Conservation (phyloP, 371 early-diverging fungal species). For the Nematocida minor region DNA sequence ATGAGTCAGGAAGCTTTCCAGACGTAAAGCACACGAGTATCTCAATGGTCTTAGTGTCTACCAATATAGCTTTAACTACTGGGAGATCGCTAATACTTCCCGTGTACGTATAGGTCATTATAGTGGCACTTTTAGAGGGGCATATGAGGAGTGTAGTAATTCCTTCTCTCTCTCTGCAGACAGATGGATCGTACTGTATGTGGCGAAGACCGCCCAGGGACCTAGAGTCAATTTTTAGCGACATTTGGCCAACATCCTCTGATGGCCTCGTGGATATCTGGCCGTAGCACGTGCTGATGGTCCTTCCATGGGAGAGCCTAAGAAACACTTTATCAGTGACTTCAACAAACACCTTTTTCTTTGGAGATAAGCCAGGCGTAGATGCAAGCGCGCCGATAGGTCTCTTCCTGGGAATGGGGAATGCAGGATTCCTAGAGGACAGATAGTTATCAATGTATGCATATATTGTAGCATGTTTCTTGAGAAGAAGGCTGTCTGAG, state of each 20-base stretch:
- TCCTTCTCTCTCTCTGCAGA: slow-evolving; percentile 39
- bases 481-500: background rate
- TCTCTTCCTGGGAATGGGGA: slow-evolving; percentile 41
- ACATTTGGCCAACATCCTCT: slow-evolving; percentile 32
- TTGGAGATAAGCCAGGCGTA: background rate
- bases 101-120: slow-evolving; percentile 31
- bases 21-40: slow-evolving; percentile 25
- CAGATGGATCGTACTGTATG: slow-evolving; percentile 28
- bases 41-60: slow-evolving; percentile 48
- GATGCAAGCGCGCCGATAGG: background rate
- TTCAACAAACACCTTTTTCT: slow-evolving; percentile 45
- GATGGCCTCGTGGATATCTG: slow-evolving; percentile 23
- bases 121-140: slow-evolving; percentile 20
- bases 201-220: slow-evolving; percentile 30
- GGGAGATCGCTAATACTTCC: slow-evolving; percentile 35
- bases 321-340: slow-evolving; percentile 28
- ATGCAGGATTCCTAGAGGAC: slow-evolving; percentile 34
- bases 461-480: slow-evolving; percentile 44
- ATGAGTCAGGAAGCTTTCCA: slow-evolving; percentile 13
- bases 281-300: slow-evolving; percentile 15
- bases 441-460: slow-evolving; percentile 51
- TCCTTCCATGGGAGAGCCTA: slow-evolving; percentile 3
- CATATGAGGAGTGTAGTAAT: slow-evolving; percentile 40
- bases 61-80: slow-evolving; percentile 6
- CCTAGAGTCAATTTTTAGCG: slow-evolving; percentile 43